Conservation (phyloP, 169 alveolate species). For the Plasmodium fragile region DNA sequence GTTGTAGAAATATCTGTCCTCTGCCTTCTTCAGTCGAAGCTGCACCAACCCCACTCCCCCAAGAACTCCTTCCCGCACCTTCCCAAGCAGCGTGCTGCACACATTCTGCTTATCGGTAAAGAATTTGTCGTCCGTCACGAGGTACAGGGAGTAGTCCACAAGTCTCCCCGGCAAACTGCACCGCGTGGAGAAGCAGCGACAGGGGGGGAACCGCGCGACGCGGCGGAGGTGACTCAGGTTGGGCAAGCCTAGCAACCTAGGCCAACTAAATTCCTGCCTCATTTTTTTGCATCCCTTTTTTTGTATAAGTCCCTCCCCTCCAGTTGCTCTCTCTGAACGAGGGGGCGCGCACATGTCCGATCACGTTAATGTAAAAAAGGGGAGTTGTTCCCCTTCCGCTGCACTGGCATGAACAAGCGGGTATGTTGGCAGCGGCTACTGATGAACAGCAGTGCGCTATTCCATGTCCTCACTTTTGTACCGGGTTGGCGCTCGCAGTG, state of each 20-base stretch:
- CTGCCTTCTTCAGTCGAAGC: constrained; percentile 78
- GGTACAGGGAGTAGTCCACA: constrained; percentile 55
- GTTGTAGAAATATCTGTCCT: constrained; percentile 47
- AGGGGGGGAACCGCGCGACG: background rate
- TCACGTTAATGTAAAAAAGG: background rate
- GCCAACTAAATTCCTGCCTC: background rate
- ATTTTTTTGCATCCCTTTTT: background rate
- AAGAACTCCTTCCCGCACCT: constrained; percentile 19
- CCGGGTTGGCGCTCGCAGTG: background rate
- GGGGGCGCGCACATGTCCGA: background rate
- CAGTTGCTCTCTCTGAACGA: background rate
- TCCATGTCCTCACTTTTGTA: background rate
- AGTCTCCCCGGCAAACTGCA: background rate
- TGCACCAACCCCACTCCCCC: constrained; percentile 83
- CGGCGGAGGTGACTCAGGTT: background rate
- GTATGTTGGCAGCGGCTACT: background rate
- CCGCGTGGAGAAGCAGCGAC: background rate
- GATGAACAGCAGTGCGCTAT: background rate
- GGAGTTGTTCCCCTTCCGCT: background rate
- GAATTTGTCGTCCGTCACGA: constrained; percentile 75
- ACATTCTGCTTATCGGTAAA: constrained; percentile 18
- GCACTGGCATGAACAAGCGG: background rate
- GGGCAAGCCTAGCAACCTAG: background rate
- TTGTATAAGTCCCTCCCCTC: background rate
- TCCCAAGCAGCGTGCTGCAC: constrained; percentile 23